Base-by-base conservation (phyloP, 345 rosid genomes). In the Eucalyptus pumila region DNA sequence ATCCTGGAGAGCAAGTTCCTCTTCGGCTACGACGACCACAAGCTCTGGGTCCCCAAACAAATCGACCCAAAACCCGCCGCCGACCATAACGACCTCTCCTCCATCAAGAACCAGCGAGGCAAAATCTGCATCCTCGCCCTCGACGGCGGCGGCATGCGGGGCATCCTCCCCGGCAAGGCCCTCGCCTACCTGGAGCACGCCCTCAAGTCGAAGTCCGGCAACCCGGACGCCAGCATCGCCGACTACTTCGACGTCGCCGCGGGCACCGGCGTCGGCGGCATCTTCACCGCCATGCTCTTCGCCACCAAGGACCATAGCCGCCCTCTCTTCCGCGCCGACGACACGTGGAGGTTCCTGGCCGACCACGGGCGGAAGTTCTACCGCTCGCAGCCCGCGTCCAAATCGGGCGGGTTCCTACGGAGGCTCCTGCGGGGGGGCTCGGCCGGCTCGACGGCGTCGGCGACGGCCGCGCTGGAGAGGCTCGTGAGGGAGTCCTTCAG, bases 231-330 rank as follows among this genome's bases (percentile, higher is more conserved):
- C 87, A 94, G 97, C 90, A 94, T 97, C 89, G 96, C 98, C 26
- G 98, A 97, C 89, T 97, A 92, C 90, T 96, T 97, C 90, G 99
- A 97, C 92, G 98, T 97, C 4, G 98, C 97, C 19, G 96, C 99
- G 21, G 99, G 99, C 24, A 94, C 98, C 9, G 98, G 98, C 65
- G 91, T 96, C 58, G 99, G 99, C 19, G 99, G 99, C 21, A 92
- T 98, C 88, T 96, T 95, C 95, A 94, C 99, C 86, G 93, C 99
- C 88, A 96, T 98, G 99, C 92, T 98, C 4, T 98, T 98, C 91
- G 97, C 93, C 67, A 93, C 98, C 47, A 95, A 92, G 88, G 99
- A 97, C 88, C 93, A 94, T 30, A 87, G 86, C 91, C 95, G 96
- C 47, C 99, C 99, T 40, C 94, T 96, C 86, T 94, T 93, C 88